A percentile compares a stretch with the other conserved stretches of the same genome.
Conservation (phyloP, 192 early-diverging fungal genomes). For the Linnemannia schmuckeri region DNA sequence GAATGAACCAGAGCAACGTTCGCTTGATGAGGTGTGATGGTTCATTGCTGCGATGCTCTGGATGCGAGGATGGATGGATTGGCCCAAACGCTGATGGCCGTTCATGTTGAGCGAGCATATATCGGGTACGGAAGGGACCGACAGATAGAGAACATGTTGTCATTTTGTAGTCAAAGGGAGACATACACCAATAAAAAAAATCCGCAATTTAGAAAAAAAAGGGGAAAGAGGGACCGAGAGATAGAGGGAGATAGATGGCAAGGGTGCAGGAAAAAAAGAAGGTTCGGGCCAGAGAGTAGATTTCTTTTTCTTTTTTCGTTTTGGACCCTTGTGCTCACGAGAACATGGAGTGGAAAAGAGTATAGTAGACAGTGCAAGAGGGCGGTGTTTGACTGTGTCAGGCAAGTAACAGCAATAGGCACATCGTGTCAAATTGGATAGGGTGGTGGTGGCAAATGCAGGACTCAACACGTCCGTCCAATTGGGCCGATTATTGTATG, state of each 20-base stretch:
- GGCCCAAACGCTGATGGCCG: not conserved
- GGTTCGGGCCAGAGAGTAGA: not conserved
- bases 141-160: not conserved
- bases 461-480: not conserved
- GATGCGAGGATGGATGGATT: constrained; percentile 2
- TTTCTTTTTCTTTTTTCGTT: not conserved
- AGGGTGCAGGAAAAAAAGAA: constrained; percentile 3
- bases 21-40: not conserved
- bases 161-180: not conserved
- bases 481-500: not conserved
- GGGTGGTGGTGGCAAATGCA: not conserved
- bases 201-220: constrained; percentile 1
- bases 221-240: not conserved
- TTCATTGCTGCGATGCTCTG: not conserved
- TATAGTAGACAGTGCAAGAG: not conserved
- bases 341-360: not conserved
- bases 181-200: not conserved
- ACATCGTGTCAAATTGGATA: not conserved
- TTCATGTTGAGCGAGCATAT: not conserved
- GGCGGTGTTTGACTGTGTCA: not conserved
- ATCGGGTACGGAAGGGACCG: not conserved
- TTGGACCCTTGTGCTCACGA: not conserved
- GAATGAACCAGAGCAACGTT: not conserved
- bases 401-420: not conserved
- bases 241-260: not conserved